Evolutionary conservation across 1,139 yeast species (phyloP).

Genomic region (Blastobotrys raffinosifermentans): DNA sequence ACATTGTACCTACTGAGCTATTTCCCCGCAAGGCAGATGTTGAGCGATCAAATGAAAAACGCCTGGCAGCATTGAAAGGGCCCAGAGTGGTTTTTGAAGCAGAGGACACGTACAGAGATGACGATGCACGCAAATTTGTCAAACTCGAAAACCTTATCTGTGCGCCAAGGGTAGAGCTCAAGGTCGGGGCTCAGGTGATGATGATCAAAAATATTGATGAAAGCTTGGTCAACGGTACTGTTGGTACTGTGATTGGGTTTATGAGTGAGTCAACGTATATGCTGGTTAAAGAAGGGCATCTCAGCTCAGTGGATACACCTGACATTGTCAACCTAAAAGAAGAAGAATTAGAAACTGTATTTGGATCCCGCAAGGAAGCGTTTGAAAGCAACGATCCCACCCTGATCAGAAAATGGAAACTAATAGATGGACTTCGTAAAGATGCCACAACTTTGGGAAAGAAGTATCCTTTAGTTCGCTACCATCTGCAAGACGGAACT

Average conservation of each 20-base stretch:
- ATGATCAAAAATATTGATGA: constrained; percentile 86
- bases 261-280: constrained; percentile 48
- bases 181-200: constrained; percentile 92
- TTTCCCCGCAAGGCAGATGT: constrained; percentile 84
- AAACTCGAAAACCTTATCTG: constrained; percentile 64
- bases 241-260: constrained; percentile 81
- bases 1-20: constrained; percentile 79
- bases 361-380: constrained; percentile 5
- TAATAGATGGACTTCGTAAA: not conserved
- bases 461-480: constrained; percentile 67
- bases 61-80: constrained; percentile 51
- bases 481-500: constrained; percentile 61
- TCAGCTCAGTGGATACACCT: not conserved
- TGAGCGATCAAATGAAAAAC: constrained; percentile 60
- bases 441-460: constrained; percentile 13
- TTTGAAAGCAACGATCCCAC: constrained; percentile 6
- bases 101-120: constrained; percentile 51
- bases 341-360: constrained; percentile 4
- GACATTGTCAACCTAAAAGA: constrained; percentile 2
- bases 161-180: constrained; percentile 54
- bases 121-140: constrained; percentile 3
- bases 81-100: constrained; percentile 46
- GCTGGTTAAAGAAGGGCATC: constrained; percentile 18
- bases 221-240: constrained; percentile 82
- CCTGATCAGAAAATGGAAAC: not conserved